Percentiles rank a stretch among this genome's conserved stretches.
Evolutionary conservation across 164 flowering plant species (phyloP).

Genomic region (Akebia trifoliata): DNA sequence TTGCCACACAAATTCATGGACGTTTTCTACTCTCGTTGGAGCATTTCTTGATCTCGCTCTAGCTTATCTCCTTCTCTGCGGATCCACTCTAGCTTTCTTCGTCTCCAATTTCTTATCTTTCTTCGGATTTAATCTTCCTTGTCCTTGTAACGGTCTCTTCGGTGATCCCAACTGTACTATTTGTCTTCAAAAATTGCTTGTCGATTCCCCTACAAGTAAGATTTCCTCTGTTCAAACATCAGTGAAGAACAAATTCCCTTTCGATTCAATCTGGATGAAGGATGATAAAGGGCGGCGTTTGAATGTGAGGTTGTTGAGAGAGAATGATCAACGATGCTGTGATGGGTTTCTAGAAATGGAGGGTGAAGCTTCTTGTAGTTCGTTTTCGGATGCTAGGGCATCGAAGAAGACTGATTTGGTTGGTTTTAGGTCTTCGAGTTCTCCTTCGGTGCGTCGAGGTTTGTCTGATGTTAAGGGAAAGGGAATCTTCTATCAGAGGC

Average conservation of each 20-base stretch:
- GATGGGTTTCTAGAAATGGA: constrained; percentile 23
- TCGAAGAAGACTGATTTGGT: neutral
- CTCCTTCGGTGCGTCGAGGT: constrained; percentile 7
- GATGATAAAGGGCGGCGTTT: constrained; percentile 12
- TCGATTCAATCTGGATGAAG: constrained; percentile 32
- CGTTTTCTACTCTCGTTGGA: constrained; percentile 54
- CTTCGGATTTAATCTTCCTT: constrained; percentile 64
- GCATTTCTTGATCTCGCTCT: constrained; percentile 79
- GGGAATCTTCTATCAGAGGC: constrained; percentile 29
- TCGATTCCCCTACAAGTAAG: constrained; percentile 42
- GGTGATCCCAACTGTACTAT: constrained; percentile 25
- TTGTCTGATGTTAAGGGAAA: constrained; percentile 45
- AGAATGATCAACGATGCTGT: constrained; percentile 5
- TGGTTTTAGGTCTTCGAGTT: neutral
- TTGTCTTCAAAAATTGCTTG: constrained; percentile 48
- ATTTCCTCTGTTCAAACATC: constrained; percentile 49
- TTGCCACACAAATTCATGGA: constrained; percentile 57
- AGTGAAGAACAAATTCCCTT: constrained; percentile 52
- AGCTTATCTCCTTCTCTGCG: constrained; percentile 61
- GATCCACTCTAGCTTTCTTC: constrained; percentile 50
- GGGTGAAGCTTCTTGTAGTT: constrained; percentile 50
- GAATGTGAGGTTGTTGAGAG: constrained; percentile 11
- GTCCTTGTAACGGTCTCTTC: constrained; percentile 70
- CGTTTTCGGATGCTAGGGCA: constrained; percentile 28
- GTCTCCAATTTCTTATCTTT: constrained; percentile 51